Base-by-base conservation (phyloP, 129 eudicot species). In the Saussurea involucrata region DNA sequence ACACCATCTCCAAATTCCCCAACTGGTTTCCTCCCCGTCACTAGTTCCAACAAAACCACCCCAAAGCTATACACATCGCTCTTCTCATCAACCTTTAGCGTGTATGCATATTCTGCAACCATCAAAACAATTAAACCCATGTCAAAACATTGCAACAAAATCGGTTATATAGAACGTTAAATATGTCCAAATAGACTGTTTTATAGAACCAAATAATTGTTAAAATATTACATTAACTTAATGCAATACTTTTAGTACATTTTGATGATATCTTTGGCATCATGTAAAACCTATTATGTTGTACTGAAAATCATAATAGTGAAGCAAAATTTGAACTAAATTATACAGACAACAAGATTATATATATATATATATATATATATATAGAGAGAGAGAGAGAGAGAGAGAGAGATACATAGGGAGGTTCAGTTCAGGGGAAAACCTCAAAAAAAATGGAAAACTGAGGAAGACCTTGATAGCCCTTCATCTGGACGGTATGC, bases 1-100 rank as follows among this genome's bases (percentile, higher is more conserved):
- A 93, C 98, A 21, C 98, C 98, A 21, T 90, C 98, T 15, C 98
- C 98, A 29, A 93, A 93, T 78, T 93, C 98, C 57, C 98, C 98
- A 7, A 93, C 98, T 10, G 98, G 97, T 77, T 93, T 93, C 80
- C 87, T 82, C 32, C 98, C 98, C 0, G 87, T 88, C 7, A 93
- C 92, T 18, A 93, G 91, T 81, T 93, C 98, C 44, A 93, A 75
- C n/a, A 93, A 90, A 42, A 93, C 98, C 1, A 93, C 97, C n/a
- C 97, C 98, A 18, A 87, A 93, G 79, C 98, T 93, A 78, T 93
- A 93, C 46, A 93, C 98, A 31, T 93, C 98, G 66, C 98, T 93
- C 87, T 93, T 93, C 87, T 93, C 98, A 27, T 93, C 98, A 5
- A 93, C 98, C 83, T 91, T 93, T 32, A 93, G 87, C 0, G 97